These are phyloP conservation scores for Hypsizygus ulmarius DNA, from an alignment of 1,284 basidiomycete genomes.

Conservation along the genomic window DNA sequence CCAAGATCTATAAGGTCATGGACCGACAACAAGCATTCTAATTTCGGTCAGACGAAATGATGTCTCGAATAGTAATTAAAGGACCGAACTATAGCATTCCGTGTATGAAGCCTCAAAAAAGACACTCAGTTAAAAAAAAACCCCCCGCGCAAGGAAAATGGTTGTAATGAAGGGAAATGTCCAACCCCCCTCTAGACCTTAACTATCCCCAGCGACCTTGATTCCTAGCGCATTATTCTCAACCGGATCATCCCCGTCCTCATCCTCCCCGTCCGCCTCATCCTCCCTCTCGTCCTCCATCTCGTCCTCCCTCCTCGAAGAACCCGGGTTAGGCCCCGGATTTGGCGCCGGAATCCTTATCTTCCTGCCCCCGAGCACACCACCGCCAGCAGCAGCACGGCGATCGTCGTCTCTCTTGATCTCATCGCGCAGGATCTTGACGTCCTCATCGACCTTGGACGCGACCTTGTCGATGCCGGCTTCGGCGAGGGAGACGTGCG, in stretches of 20 bases:
- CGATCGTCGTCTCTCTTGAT: conserved; percentile 62
- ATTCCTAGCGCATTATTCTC: conserved; percentile 20
- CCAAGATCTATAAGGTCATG: too few species aligned
- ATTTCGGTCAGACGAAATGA: background rate
- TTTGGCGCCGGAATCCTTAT: too few species aligned
- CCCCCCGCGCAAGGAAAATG: too few species aligned
- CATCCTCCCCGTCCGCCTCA: conserved; percentile 35
- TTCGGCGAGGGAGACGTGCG: conserved; percentile 81
- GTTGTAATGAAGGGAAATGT: too few species aligned
- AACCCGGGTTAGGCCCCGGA: conserved; percentile 17
- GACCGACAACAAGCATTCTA: too few species aligned
- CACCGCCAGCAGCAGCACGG: too few species aligned
- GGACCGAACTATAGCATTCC: too few species aligned
- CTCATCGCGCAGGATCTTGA: conserved; percentile 68
- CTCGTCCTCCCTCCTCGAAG: conserved; percentile 25
- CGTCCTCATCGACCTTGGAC: conserved; percentile 69
- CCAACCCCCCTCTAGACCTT: too few species aligned
- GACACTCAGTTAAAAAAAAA: too few species aligned
- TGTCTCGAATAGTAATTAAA: too few species aligned
- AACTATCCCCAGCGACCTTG: conserved; percentile 23
- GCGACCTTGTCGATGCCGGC: conserved; percentile 82
- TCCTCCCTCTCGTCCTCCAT: conserved; percentile 21
- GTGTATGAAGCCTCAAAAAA: too few species aligned
- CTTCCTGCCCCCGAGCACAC: conserved; percentile 32
- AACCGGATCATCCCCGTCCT: conserved; percentile 31